phyloP scores from a whole-genome alignment of 371 early-diverging fungal genomes.

The Mucor irregularis region DNA sequence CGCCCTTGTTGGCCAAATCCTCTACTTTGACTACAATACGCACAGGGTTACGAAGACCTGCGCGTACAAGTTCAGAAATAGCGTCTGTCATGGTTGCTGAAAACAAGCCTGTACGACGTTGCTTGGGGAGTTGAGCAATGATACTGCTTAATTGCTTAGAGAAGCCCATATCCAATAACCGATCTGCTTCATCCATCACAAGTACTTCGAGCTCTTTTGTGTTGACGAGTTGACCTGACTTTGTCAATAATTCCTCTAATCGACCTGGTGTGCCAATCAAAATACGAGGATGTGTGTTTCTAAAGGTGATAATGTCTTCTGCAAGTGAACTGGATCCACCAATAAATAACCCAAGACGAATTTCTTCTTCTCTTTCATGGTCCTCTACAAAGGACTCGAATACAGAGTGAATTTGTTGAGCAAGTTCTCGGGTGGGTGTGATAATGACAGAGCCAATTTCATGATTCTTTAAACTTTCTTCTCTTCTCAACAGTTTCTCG shows the following conservation, averaged over 20 bases:
- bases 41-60: constrained; percentile 93
- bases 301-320: constrained; percentile 64
- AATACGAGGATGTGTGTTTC: constrained; percentile 72
- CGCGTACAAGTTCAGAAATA: constrained; percentile 77
- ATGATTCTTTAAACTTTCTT: constrained; percentile 57
- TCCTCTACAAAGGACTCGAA: constrained; percentile 58
- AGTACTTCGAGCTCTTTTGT: constrained; percentile 86
- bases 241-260: constrained; percentile 83
- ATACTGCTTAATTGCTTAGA: constrained; percentile 79
- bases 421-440: constrained; percentile 96
- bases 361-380: constrained; percentile 40
- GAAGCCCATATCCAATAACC: constrained; percentile 95
- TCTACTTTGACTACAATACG: constrained; percentile 86
- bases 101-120: constrained; percentile 96
- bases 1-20: constrained; percentile 49
- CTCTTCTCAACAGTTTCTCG: constrained; percentile 75
- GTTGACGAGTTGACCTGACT: constrained; percentile 56
- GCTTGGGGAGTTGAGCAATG: constrained; percentile 82
- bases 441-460: constrained; percentile 93
- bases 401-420: constrained; percentile 88
- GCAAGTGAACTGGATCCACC: constrained; percentile 70
- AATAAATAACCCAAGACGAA: constrained; percentile 62
- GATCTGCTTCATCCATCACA: constrained; percentile 94
- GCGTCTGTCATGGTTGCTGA: constrained; percentile 98
- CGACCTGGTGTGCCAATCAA: constrained; percentile 98